Percentiles rank a stretch among this genome's conserved stretches.
phyloP scores from a whole-genome alignment of 768 basidiomycete genomes.

The Russula compacta region DNA sequence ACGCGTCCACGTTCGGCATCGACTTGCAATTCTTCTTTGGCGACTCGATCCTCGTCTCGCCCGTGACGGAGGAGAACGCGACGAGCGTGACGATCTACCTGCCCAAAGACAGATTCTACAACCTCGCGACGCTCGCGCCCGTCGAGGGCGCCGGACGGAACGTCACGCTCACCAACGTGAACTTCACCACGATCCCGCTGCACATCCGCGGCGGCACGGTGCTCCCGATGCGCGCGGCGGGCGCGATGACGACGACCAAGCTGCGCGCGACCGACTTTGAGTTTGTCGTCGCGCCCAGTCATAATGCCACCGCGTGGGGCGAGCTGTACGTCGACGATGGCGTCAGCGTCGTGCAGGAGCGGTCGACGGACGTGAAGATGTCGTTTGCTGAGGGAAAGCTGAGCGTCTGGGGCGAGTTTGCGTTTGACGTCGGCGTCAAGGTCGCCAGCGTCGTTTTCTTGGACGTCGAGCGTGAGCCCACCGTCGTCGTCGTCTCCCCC shows the following conservation, averaged over 20 bases:
- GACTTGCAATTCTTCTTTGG: conserved; percentile 67
- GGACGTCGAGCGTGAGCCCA: conserved; percentile 23
- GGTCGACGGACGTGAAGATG: conserved; percentile 27
- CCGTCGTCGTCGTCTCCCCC: conserved; percentile 20
- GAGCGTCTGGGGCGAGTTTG: conserved; percentile 26
- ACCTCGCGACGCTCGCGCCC: conserved; percentile 43
- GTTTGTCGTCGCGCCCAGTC: conserved; percentile 50
- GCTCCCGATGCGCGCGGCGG: conserved; percentile 44
- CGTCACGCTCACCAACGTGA: conserved; percentile 38
- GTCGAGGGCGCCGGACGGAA: conserved; percentile 40
- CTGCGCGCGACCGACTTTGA: conserved; percentile 50
- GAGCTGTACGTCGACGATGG: conserved; percentile 59
- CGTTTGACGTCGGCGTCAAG: conserved; percentile 25
- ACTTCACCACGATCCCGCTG: conserved; percentile 51
- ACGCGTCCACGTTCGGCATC: conserved; percentile 46
- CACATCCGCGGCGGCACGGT: conserved; percentile 53
- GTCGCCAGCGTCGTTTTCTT: conserved; percentile 30
- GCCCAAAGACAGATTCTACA: conserved; percentile 57
- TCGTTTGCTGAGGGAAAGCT: conserved; percentile 24
- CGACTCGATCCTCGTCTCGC: conserved; percentile 56
- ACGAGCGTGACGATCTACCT: conserved; percentile 54
- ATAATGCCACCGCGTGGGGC: conserved; percentile 43
- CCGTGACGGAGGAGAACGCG: conserved; percentile 51
- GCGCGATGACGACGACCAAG: conserved; percentile 52
- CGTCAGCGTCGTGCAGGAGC: conserved; percentile 32